phyloP scores from a whole-genome alignment of 2,329 filamentous ascomycete species.

The Sporothrix pseudoabietina region DNA sequence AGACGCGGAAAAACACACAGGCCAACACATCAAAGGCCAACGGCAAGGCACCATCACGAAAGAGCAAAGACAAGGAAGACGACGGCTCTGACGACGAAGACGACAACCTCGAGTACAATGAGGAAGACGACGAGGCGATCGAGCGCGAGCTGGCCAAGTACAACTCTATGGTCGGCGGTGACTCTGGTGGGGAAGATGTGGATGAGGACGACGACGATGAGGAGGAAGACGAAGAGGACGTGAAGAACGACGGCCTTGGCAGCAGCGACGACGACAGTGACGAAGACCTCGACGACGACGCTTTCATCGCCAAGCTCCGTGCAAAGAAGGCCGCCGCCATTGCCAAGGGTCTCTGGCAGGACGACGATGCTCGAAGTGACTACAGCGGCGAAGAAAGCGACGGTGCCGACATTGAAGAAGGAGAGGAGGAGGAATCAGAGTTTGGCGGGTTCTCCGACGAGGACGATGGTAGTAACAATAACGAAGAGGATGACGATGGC shows the following conservation, averaged over 20 bases:
- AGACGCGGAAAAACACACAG: constrained; percentile 8
- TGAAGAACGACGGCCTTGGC: neutral
- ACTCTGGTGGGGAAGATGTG: constrained; percentile 32
- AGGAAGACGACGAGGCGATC: constrained; percentile 35
- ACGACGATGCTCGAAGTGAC: constrained; percentile 37
- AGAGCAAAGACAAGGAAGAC: constrained; percentile 12
- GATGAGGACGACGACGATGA: constrained; percentile 35
- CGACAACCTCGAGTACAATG: constrained; percentile 42
- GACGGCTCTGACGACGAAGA: constrained; percentile 41
- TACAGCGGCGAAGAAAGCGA: constrained; percentile 30
- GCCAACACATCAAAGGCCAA: neutral
- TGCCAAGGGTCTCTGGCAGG: constrained; percentile 42
- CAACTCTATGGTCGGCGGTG: constrained; percentile 28
- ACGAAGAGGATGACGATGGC: neutral
- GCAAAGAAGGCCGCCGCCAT: constrained; percentile 27
- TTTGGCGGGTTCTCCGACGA: constrained; percentile 36
- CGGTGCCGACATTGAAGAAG: neutral
- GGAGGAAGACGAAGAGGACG: constrained; percentile 33
- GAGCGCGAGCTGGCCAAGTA: constrained; percentile 31
- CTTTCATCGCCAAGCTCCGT: constrained; percentile 26
- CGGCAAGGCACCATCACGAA: neutral
- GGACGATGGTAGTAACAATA: neutral
- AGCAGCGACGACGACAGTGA: constrained; percentile 1
- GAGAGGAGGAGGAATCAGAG: constrained; percentile 32
- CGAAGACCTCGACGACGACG: constrained; percentile 18